Percentiles rank a stretch among this genome's conserved stretches.
Conservation (phyloP, 192 early-diverging fungal species). For the Diversispora epigaea region DNA sequence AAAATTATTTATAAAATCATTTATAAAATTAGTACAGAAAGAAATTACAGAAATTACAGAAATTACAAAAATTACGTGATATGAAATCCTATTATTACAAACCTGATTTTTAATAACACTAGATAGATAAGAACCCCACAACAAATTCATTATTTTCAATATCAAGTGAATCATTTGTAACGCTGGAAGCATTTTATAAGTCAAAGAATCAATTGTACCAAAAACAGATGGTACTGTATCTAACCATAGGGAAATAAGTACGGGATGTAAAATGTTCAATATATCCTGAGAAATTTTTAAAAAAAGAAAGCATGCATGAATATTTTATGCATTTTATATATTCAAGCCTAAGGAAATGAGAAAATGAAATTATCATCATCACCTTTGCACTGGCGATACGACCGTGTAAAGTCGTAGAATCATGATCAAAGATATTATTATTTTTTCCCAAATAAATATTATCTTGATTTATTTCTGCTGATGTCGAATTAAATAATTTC, state of each 20-base stretch:
- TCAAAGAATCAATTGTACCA: constrained; percentile 43
- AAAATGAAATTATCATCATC: background rate
- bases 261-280: constrained; percentile 48
- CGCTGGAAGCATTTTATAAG: constrained; percentile 48
- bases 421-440: constrained; percentile 13
- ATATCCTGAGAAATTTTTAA: background rate
- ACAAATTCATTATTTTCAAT: constrained; percentile 63
- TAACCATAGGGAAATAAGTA: constrained; percentile 76
- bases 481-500: constrained; percentile 37
- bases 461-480: background rate
- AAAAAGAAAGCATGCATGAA: too few species aligned
- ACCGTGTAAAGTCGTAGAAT: constrained; percentile 28
- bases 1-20: too few species aligned
- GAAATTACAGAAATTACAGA: too few species aligned
- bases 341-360: background rate
- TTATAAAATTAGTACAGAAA: too few species aligned
- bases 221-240: constrained; percentile 73
- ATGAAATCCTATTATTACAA: background rate
- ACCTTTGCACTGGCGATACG: constrained; percentile 39
- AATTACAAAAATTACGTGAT: too few species aligned
- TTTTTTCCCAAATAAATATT: background rate
- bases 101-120: constrained; percentile 36
- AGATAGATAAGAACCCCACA: constrained; percentile 63
- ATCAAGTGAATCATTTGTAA: constrained; percentile 64
- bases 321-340: background rate